Base-by-base conservation (phyloP, 2,329 filamentous ascomycete genomes). In the Aureobasidium sp. region DNA sequence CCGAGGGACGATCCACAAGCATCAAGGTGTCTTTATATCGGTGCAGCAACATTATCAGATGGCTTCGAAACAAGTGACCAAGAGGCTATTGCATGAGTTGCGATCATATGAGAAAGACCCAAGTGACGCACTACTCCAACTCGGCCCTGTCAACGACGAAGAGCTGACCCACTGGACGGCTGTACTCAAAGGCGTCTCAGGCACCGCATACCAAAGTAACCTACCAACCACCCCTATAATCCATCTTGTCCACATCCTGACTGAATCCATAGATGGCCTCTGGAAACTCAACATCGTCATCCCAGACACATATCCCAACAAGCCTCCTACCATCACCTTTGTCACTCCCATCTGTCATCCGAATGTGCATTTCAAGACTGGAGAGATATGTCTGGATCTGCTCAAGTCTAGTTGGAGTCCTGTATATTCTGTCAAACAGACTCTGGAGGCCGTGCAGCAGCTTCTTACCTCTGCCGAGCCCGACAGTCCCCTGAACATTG, bases 311-410 rank as follows among this genome's bases (percentile, higher is more conserved):
- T 97, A 99, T 76, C 94, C 94, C 3, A 81, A 89, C 62, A 76
- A 83, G 1, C 88, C 94, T 1, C 94, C 94, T 1, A 81, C 79
- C 44, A 87, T 99, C 66, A 80, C 77, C 62, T 99, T 99, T 78
- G 77, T 81, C n/a, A 99, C 91, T 39, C 85, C 86, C 65, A 85
- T 95, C 66, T 89, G 90, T 69, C 91, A 96, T 77, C 86, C 92
- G 52, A 97, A 97, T 75, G 85, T 88, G 49, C 78, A 82, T 64
- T 85, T 85, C 72, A 77, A 79, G 67, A 91, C 85, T 2, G 94
- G 94, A 67, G 92, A 97, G 76, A 94, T 99, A 71, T 99, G 94
- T 74, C 84, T 97, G 32, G 94, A 97, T 71, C 81, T 97, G 65
- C 81, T 99, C 55, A 85, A 83, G 63, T 79, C 77, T 0, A 82